Evolutionary conservation across 441 rosid species (phyloP), one percentile per base, ranked within the genome.

Genomic region (Pelargonium myrrhifolium): DNA sequence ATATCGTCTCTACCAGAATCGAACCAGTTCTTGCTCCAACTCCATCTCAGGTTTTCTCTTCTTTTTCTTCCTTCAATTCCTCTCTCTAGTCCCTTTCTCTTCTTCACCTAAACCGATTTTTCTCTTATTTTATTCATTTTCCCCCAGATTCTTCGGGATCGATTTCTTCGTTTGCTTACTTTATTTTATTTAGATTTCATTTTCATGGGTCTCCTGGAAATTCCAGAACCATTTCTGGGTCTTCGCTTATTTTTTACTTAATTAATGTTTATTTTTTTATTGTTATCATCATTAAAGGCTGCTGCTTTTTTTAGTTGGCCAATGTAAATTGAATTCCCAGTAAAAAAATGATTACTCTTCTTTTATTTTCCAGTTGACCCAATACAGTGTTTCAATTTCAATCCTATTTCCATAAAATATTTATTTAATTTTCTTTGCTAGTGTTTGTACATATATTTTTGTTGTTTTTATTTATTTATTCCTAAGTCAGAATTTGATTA

Each of bases 281-380:
- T 3, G 63, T 11, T 59, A 35, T 22, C 63, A 59, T 24, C 63
- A 59, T 59, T 24, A 59, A 22, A 22, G 63, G 63, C 63, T 59
- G 63, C 63, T 14, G 31, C 31, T 31, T 59, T 59, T 59, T 59
- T 59, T 59, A 24, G 63, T 24, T 59, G 63, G 63, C 62, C 24
- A 22, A 21, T 18, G 12, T 22, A 31, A 31, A 24, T 59, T 59
- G 37, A 59, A 24, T 59, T 59, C 12, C 37, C 62, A 21, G 35
- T 21, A n/a, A 35, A 9, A 58, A 58, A 21, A 56, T 56, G 26
- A 56, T 20, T 56, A 21, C 22, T 20, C 18, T 4, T 15, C 6
- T 15, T 17, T 53, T 35, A 6, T 35, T 53, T 53, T 53, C 22
- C 8, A 28, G 14, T 58, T 59, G 63, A 59, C 63, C 35, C 37